Base-by-base conservation (phyloP, 1,139 yeast genomes). In the Candida neerlandica region DNA sequence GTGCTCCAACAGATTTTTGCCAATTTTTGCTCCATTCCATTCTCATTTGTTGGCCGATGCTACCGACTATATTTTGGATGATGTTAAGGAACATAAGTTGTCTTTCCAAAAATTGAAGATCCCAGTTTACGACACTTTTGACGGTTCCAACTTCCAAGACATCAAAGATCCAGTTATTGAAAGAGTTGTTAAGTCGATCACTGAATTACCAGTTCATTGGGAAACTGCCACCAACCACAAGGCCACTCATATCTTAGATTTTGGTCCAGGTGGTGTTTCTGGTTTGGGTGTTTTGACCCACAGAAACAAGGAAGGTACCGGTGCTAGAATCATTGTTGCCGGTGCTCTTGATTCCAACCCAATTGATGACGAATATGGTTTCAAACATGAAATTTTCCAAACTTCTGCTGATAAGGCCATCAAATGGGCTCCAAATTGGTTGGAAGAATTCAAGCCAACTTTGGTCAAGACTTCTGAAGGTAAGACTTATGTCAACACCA, bases 201-300 rank as follows among this genome's bases (percentile, higher is more conserved):
- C 96, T 50, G 86, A 85, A 64, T 80, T 89, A 64, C 91, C 96
- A 42, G 99, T 94, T 56, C 81, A 89, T 73, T 94, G 99, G 99
- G 98, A 94, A 74, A 60, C 62, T 33, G 96, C 99, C 33, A 92
- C 97, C 46, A 70, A 81, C 57, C 50, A 51, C 35, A 65, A 80
- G 49, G 81, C 95, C 27, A 88, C 97, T 47, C 99, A 95, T 68
- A 82, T 94, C 60, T 72, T 94, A 58, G 99, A 94, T 71, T 94
- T 94, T 63, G 99, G 99, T 65, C 99, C 99, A 54, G 99, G 99
- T 71, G 99, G 98, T 60, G 85, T 89, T 46, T 89, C 98, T 44
- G 99, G 99, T 59, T 80, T 94, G 60, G 99, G 99, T 72, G 87
- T 89, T 56, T 81, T 94, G 62, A 94, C 99, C 52, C 97, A 91